Evolutionary conservation across 148 eudicot genomes (phyloP).

Genomic region (Persicaria tinctoria): DNA sequence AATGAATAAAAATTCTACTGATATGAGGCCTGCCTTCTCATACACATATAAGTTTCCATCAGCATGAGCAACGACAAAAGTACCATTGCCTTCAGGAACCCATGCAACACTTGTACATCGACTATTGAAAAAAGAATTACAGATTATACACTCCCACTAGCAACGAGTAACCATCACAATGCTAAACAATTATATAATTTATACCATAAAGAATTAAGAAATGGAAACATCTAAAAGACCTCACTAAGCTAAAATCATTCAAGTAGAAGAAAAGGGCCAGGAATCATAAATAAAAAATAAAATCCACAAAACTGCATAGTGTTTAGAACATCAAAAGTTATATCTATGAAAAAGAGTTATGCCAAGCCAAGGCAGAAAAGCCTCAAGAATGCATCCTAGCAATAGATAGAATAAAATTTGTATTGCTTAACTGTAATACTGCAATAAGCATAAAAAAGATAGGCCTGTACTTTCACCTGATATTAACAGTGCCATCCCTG

Average conservation of each 20-base stretch:
- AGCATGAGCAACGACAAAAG: conserved; percentile 74
- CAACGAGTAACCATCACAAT: background rate
- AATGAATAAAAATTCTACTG: background rate
- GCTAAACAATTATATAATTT: background rate
- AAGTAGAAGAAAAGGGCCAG: background rate
- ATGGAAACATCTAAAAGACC: background rate
- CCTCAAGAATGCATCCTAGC: background rate
- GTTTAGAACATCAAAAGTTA: background rate
- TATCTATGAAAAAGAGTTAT: background rate
- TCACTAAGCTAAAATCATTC: background rate
- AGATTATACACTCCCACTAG: background rate
- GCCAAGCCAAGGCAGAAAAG: background rate
- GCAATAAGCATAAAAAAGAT: background rate
- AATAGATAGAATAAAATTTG: background rate
- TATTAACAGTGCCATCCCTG: conserved; percentile 76
- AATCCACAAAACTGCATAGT: background rate
- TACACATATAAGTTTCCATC: conserved; percentile 85
- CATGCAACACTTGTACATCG: conserved; percentile 84
- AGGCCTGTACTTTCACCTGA: conserved; percentile 36
- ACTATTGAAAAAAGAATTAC: conserved; percentile 31
- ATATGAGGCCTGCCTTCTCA: conserved; percentile 63
- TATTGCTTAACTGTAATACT: background rate
- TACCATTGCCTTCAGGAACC: conserved; percentile 80
- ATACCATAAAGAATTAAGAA: background rate
- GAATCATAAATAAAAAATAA: background rate